These are phyloP conservation scores for Saccharum officinarum DNA, from an alignment of 176 grass and related monocot species.

Conservation along the genomic window DNA sequence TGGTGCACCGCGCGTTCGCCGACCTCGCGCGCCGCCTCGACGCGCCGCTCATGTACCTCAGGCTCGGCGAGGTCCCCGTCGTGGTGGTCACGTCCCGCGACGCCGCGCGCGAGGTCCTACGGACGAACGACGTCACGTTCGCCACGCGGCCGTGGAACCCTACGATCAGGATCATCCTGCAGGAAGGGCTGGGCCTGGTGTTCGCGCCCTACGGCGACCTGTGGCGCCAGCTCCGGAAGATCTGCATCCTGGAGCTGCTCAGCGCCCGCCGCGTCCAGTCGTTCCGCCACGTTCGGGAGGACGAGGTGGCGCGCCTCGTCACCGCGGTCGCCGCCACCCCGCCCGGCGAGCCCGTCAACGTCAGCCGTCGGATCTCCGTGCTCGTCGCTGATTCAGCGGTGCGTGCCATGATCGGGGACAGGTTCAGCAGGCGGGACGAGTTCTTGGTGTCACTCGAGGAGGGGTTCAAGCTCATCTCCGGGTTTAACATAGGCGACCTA, in stretches of 20 bases:
- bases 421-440: conserved; percentile 36
- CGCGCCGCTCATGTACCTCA: conserved; percentile 44
- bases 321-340: not conserved
- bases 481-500: not conserved
- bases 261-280: conserved; percentile 32
- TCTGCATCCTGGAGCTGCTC: conserved; percentile 32
- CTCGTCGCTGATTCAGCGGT: conserved; percentile 24
- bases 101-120: conserved; percentile 30
- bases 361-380: conserved; percentile 18
- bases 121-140: conserved; percentile 17
- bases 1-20: conserved; percentile 25
- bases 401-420: conserved; percentile 30
- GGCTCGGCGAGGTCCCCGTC: conserved; percentile 38
- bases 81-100: conserved; percentile 28
- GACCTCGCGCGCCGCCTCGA: conserved; percentile 2
- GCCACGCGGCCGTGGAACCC: conserved; percentile 25
- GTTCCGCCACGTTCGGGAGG: conserved; percentile 31
- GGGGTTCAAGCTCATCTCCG: not conserved
- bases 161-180: not conserved
- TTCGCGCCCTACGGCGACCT: conserved; percentile 33
- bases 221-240: conserved; percentile 38
- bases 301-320: conserved; percentile 27
- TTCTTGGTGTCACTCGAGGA: not conserved
- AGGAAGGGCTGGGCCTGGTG: conserved; percentile 9
- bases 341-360: conserved; percentile 1